Evolutionary conservation across 2,329 filamentous ascomycete species (phyloP).

Genomic region (Furcasterigmium furcatum): DNA sequence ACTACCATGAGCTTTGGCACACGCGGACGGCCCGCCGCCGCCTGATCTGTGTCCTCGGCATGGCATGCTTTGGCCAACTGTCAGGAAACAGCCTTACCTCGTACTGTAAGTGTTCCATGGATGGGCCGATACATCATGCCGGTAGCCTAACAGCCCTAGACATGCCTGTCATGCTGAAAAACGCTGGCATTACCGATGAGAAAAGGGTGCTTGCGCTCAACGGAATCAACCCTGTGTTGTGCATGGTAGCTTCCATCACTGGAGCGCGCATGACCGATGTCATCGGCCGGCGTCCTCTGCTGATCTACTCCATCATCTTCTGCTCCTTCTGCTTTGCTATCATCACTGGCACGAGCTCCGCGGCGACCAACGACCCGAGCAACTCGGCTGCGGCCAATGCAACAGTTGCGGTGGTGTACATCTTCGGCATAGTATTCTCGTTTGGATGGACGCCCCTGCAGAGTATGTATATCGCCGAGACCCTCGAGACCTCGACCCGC

Average conservation of each 20-base stretch:
- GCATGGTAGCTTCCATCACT: conserved; percentile 45
- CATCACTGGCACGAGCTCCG: conserved; percentile 44
- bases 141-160: background rate
- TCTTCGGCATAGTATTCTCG: conserved; percentile 49
- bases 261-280: conserved; percentile 55
- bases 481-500: conserved; percentile 38
- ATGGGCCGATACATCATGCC: too few species aligned
- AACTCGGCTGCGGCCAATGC: conserved; percentile 36
- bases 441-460: conserved; percentile 51
- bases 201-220: conserved; percentile 48
- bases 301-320: conserved; percentile 44
- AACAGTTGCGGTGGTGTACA: conserved; percentile 48
- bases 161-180: conserved; percentile 47
- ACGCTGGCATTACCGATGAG: conserved; percentile 47
- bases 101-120: conserved; percentile 37
- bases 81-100: conserved; percentile 42
- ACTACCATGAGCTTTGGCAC: conserved; percentile 51
- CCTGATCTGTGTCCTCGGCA: conserved; percentile 47
- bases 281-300: conserved; percentile 52
- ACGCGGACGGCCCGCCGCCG: conserved; percentile 43
- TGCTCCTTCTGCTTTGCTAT: conserved; percentile 43
- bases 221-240: conserved; percentile 50
- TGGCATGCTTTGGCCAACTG: conserved; percentile 51
- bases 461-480: conserved; percentile 46
- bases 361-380: conserved; percentile 31